These are phyloP conservation scores for Cladobotryum protrusum DNA, from an alignment of 2,329 filamentous ascomycete species.

Conservation along the genomic window DNA sequence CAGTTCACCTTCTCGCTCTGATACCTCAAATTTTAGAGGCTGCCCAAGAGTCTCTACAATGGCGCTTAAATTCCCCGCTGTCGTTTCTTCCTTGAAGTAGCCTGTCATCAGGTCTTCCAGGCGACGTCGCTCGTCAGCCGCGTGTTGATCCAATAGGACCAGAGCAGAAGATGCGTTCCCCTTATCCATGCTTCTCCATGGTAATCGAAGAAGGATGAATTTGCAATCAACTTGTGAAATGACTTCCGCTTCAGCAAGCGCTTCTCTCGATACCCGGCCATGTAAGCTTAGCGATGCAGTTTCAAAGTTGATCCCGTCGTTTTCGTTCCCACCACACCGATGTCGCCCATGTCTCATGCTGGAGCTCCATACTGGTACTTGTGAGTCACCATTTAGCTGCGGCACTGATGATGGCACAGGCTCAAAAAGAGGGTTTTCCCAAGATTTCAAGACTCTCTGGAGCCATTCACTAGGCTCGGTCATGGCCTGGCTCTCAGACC, in stretches of 20 bases:
- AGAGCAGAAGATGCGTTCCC: conserved; percentile 44
- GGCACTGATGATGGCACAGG: conserved; percentile 40
- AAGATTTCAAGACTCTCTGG: conserved; percentile 52
- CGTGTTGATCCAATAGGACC: conserved; percentile 86
- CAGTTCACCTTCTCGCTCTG: conserved; percentile 51
- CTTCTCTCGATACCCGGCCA: conserved; percentile 54
- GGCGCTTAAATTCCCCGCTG: conserved; percentile 13
- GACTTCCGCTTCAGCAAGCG: conserved; percentile 55
- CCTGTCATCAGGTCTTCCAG: conserved; percentile 63
- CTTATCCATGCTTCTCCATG: conserved; percentile 14
- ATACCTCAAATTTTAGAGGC: conserved; percentile 60
- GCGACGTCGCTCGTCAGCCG: conserved; percentile 80
- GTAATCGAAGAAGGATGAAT: conserved; percentile 69
- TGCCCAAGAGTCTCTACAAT: conserved; percentile 38
- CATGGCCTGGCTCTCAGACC: conserved; percentile 4
- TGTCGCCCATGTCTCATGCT: background rate
- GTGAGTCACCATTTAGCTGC: conserved; percentile 23
- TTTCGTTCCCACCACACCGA: conserved; percentile 5
- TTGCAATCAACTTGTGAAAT: conserved; percentile 84
- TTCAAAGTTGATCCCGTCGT: conserved; percentile 23
- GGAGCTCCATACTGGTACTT: background rate
- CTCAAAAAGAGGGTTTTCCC: conserved; percentile 74
- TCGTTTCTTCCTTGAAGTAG: conserved; percentile 36
- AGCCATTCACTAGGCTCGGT: conserved; percentile 46
- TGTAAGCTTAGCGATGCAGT: conserved; percentile 23